Percentiles rank a stretch among this genome's conserved stretches.
phyloP scores from a whole-genome alignment of 23 red algal species.

The Gracilariopsis chorda region DNA sequence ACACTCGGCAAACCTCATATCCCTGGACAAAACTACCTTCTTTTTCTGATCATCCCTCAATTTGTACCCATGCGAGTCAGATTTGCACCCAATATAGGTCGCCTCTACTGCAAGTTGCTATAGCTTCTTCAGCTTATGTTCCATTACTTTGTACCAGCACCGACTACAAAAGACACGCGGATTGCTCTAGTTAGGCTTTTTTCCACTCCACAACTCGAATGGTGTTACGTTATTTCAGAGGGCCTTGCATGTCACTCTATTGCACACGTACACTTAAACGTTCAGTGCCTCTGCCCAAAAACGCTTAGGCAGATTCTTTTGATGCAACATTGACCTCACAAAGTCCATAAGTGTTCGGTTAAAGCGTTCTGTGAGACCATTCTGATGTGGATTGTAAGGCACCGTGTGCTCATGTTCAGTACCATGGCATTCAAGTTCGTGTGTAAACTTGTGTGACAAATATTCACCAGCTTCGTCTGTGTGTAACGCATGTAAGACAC shows the following conservation, averaged over 20 bases:
- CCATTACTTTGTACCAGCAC: constrained; percentile 10
- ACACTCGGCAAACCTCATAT: not conserved
- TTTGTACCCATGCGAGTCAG: not conserved
- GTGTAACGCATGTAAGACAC: constrained; percentile 4
- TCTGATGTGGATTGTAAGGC: constrained; percentile 35
- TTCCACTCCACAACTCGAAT: not conserved
- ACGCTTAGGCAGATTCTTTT: not conserved
- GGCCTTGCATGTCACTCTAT: not conserved
- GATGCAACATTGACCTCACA: not conserved
- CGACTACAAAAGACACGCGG: not conserved
- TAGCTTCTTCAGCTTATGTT: constrained; percentile 15
- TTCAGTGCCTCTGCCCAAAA: constrained; percentile 14
- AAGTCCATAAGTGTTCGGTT: constrained; percentile 38
- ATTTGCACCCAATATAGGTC: not conserved
- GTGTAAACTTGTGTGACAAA: not conserved
- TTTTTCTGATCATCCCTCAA: not conserved
- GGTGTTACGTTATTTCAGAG: not conserved
- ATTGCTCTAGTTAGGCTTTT: not conserved
- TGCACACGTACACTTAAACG: not conserved
- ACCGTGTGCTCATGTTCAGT: not conserved
- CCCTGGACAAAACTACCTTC: not conserved
- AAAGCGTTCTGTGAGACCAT: constrained; percentile 18
- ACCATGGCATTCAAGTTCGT: not conserved
- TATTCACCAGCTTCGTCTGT: constrained; percentile 39
- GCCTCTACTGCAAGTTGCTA: not conserved